phyloP scores from a whole-genome alignment of 106 monocot species.

The Dendrobium huoshanense region DNA sequence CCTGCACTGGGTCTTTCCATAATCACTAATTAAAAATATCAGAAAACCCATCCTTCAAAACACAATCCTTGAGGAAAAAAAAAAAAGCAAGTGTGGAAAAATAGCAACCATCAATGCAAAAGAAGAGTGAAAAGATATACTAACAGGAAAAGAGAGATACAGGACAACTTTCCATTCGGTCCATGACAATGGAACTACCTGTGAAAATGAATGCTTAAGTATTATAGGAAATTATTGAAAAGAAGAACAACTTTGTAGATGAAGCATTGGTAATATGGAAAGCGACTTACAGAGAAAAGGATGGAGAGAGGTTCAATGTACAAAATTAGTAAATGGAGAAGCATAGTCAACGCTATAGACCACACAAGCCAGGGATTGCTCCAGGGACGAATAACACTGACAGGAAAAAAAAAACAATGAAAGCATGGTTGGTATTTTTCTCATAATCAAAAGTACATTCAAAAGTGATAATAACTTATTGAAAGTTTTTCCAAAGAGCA shows the following conservation, averaged over 20 bases:
- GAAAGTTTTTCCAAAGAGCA: no score
- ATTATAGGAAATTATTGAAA: background rate
- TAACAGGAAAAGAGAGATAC: constrained; percentile 93
- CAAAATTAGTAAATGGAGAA: constrained; percentile 80
- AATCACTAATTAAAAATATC: background rate
- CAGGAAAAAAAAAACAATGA: background rate
- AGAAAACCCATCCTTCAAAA: background rate
- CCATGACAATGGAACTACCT: constrained; percentile 95
- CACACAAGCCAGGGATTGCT: constrained; percentile 94
- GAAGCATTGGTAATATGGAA: background rate
- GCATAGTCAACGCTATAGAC: constrained; percentile 85
- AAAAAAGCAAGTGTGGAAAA: background rate
- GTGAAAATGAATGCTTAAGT: constrained; percentile 11
- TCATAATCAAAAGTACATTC: background rate
- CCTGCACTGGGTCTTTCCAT: background rate
- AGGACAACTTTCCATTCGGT: constrained; percentile 80
- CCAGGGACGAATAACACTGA: constrained; percentile 92
- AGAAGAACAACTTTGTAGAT: background rate
- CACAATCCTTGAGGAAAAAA: background rate
- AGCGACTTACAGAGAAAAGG: constrained; percentile 87
- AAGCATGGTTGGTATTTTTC: background rate
- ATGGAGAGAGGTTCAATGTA: constrained; percentile 80
- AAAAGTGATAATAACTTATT: background rate
- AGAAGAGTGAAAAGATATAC: constrained; percentile 15
- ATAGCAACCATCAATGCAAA: background rate